Conservation (phyloP, 805 yeast species). For the Cyberlindnera nakhonratchasimensis region DNA sequence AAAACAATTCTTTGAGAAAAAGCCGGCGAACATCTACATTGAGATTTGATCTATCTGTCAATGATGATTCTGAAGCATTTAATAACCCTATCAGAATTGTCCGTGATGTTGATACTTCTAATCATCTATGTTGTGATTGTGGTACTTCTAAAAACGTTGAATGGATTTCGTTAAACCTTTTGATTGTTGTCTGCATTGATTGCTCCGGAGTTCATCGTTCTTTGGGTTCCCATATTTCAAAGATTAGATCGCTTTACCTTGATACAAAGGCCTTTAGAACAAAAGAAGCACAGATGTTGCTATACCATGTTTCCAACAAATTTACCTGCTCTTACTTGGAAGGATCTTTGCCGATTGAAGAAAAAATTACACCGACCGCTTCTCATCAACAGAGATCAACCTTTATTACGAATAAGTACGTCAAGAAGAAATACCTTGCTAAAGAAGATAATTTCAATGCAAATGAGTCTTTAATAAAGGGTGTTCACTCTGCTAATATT, state of each 20-base stretch:
- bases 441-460: constrained; percentile 16
- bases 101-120: constrained; percentile 44
- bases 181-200: constrained; percentile 72
- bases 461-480: constrained; percentile 44
- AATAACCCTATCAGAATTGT: constrained; percentile 23
- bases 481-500: constrained; percentile 49
- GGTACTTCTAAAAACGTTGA: constrained; percentile 62
- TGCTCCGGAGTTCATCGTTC: constrained; percentile 90
- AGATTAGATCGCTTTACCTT: constrained; percentile 71
- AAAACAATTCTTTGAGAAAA: neutral
- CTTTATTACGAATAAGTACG: constrained; percentile 69
- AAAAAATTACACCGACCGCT: constrained; percentile 33
- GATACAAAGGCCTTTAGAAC: constrained; percentile 57
- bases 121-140: constrained; percentile 77
- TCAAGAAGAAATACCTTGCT: constrained; percentile 43
- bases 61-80: neutral
- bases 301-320: constrained; percentile 54
- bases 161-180: constrained; percentile 79
- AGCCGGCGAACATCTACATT: neutral
- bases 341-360: constrained; percentile 25
- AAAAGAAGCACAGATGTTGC: constrained; percentile 53
- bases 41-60: neutral
- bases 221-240: constrained; percentile 77
- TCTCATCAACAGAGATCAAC: constrained; percentile 46
- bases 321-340: constrained; percentile 62